Conservation (phyloP, 106 monocot genomes). For the Acorus calamus region DNA sequence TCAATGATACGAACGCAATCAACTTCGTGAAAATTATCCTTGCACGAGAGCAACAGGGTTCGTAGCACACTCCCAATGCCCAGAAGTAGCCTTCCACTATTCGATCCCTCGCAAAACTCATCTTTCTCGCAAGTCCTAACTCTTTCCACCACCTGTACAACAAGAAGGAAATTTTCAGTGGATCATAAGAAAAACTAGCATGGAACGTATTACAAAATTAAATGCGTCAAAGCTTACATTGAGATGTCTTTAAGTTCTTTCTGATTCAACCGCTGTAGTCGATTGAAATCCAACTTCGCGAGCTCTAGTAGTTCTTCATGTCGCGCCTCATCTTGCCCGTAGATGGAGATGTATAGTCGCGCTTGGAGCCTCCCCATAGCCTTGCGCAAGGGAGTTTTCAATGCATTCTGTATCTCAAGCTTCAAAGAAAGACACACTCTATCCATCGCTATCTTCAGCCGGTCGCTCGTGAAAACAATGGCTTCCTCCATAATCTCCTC, state of each 20-base stretch:
- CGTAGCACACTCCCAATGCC: background rate
- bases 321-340: background rate
- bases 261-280: background rate
- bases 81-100: slow-evolving; percentile 1
- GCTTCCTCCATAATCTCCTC: slow-evolving; percentile 27
- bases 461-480: slow-evolving; percentile 1
- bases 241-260: slow-evolving; percentile 1
- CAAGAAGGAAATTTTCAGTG: too few relatives aligned
- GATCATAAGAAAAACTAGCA: background rate
- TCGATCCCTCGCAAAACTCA: slow-evolving; percentile 1
- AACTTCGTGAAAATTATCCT: background rate
- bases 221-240: background rate
- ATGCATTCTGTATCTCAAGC: too few relatives aligned
- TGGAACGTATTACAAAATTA: background rate
- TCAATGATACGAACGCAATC: background rate
- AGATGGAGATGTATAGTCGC: background rate
- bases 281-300: slow-evolving; percentile 5
- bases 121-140: background rate
- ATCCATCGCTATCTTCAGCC: slow-evolving; percentile 6
- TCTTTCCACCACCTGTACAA: background rate
- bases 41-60: background rate
- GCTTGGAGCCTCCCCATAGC: too few relatives aligned
- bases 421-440: too few relatives aligned
- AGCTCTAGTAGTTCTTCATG: background rate
- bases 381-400: too few relatives aligned